These are phyloP conservation scores for Petrea volubilis DNA, from an alignment of 257 asterid species.

Conservation along the genomic window DNA sequence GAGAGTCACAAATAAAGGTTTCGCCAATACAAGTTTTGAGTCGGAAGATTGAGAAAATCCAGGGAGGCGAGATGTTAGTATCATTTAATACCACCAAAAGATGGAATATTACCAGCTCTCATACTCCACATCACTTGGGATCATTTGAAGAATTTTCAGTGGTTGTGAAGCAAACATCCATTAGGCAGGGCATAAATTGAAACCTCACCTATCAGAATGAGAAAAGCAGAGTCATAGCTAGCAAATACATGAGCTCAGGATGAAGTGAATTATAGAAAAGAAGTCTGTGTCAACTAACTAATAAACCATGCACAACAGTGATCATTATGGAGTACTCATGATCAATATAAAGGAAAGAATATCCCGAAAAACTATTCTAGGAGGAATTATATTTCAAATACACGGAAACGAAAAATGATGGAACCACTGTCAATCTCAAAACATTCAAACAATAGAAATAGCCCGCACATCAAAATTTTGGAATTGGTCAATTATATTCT, in stretches of 20 bases:
- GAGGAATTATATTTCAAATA: neutral
- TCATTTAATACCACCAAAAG: neutral
- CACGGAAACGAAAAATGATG: neutral
- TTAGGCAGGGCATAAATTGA: constrained; percentile 23
- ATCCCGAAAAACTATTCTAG: neutral
- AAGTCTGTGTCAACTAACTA: neutral
- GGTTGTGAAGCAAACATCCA: constrained; percentile 54
- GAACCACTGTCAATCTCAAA: neutral
- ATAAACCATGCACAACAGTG: neutral
- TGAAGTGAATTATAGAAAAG: neutral
- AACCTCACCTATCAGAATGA: constrained; percentile 22
- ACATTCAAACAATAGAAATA: neutral
- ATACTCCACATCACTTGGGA: constrained; percentile 41
- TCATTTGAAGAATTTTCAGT: constrained; percentile 45
- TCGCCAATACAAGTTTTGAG: neutral
- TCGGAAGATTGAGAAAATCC: neutral
- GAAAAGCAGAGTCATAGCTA: neutral
- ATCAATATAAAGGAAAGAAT: neutral
- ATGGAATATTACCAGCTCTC: constrained; percentile 47
- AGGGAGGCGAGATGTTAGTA: neutral
- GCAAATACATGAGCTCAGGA: neutral
- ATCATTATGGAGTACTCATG: neutral
- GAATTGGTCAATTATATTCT: neutral
- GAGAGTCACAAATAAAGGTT: neutral
- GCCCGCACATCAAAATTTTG: neutral